Conservation (phyloP, 495 filamentous ascomycete genomes). For the Annulohypoxylon nitens region DNA sequence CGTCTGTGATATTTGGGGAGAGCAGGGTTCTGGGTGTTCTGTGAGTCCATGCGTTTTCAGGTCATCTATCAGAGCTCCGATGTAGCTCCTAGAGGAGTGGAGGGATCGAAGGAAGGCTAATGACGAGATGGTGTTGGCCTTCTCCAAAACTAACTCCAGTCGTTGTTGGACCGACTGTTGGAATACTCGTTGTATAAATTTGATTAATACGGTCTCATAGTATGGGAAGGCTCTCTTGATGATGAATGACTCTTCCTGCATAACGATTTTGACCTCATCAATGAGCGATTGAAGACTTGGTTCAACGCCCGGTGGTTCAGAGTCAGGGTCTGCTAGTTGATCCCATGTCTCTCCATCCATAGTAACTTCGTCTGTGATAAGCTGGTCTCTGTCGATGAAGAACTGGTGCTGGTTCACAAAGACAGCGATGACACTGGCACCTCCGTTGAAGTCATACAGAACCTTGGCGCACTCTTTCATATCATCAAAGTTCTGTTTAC, state of each 20-base stretch:
- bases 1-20: slow-evolving; percentile 83
- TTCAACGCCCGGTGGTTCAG: slow-evolving; percentile 90
- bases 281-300: slow-evolving; percentile 90
- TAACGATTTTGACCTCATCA: slow-evolving; percentile 94
- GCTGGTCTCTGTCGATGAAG: slow-evolving; percentile 92
- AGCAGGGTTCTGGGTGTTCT: slow-evolving; percentile 92
- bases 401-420: slow-evolving; percentile 99
- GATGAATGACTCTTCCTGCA: slow-evolving; percentile 95
- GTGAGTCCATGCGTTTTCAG: slow-evolving; percentile 95
- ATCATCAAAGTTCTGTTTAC: slow-evolving; percentile 91
- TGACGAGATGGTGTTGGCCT: slow-evolving; percentile 89
- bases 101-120: slow-evolving; percentile 91
- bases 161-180: slow-evolving; percentile 98
- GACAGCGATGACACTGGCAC: slow-evolving; percentile 89
- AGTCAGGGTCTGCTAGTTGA: slow-evolving; percentile 91
- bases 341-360: slow-evolving; percentile 89
- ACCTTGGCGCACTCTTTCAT: slow-evolving; percentile 97
- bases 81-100: slow-evolving; percentile 88
- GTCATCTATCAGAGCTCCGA: slow-evolving; percentile 88
- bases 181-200: slow-evolving; percentile 94
- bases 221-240: slow-evolving; percentile 96
- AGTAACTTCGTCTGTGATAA: slow-evolving; percentile 90
- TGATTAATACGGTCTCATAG: slow-evolving; percentile 90
- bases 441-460: slow-evolving; percentile 94
- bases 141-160: slow-evolving; percentile 95